Conservation (phyloP, 2,329 filamentous ascomycete genomes). For the Graphilbum ipis-grandicollis region DNA sequence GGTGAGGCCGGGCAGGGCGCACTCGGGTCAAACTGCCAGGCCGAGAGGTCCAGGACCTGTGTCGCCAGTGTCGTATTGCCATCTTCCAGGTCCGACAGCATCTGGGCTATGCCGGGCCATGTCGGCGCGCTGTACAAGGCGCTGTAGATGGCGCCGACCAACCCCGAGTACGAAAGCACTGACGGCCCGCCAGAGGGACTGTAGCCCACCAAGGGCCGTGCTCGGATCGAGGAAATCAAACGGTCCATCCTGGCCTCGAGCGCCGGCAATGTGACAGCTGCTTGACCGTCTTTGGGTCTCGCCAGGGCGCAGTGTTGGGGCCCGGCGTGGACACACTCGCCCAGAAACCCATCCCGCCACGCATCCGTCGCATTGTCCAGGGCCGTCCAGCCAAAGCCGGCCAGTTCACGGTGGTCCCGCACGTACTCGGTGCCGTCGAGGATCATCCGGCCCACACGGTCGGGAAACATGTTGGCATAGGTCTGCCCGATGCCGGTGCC, state of each 20-base stretch:
- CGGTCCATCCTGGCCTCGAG: slow-evolving; percentile 22
- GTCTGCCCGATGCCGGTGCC: slow-evolving; percentile 34
- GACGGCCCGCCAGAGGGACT: slow-evolving; percentile 21
- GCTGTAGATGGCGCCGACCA: slow-evolving; percentile 22
- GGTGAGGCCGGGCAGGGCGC: slow-evolving; percentile 4
- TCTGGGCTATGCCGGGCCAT: slow-evolving; percentile 24
- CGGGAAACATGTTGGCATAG: slow-evolving; percentile 31
- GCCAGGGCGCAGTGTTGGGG: slow-evolving; percentile 27
- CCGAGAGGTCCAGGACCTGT: slow-evolving; percentile 17
- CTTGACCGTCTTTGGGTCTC: slow-evolving; percentile 10
- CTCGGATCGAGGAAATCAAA: slow-evolving; percentile 19
- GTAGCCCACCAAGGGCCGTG: slow-evolving; percentile 22
- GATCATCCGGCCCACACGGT: slow-evolving; percentile 28
- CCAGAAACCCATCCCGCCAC: slow-evolving; percentile 31
- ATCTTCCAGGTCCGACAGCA: slow-evolving; percentile 24
- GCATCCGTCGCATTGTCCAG: slow-evolving; percentile 31
- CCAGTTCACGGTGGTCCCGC: slow-evolving; percentile 24
- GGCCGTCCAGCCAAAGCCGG: slow-evolving; percentile 27
- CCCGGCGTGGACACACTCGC: slow-evolving; percentile 30
- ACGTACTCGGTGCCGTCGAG: slow-evolving; percentile 31
- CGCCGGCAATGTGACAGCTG: slow-evolving; percentile 13
- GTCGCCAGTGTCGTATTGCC: slow-evolving; percentile 26
- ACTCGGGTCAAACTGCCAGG: slow-evolving; percentile 25
- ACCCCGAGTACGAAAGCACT: slow-evolving; percentile 25
- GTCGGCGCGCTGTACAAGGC: slow-evolving; percentile 24